Conservation (phyloP, 305 asterid genomes). For the Fraxinus albicans region DNA sequence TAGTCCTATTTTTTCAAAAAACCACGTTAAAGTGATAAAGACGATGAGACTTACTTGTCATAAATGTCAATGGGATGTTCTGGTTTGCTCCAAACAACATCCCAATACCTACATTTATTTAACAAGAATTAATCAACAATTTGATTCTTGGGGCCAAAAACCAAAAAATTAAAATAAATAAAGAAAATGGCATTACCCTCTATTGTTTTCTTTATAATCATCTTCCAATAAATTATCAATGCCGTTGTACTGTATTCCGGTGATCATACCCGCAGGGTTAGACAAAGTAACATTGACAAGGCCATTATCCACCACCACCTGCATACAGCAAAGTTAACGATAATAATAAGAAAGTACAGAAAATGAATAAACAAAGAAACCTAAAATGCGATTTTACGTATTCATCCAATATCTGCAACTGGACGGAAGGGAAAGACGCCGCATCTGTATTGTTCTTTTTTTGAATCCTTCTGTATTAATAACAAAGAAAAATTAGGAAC, state of each 20-base stretch:
- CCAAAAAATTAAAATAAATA: neutral
- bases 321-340: neutral
- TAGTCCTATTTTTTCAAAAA: too few relatives aligned
- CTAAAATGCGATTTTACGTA: conserved; percentile 35
- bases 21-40: neutral
- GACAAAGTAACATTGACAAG: conserved; percentile 57
- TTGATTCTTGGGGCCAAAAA: neutral
- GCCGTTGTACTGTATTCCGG: conserved; percentile 55
- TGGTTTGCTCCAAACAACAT: conserved; percentile 62
- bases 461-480: conserved; percentile 36
- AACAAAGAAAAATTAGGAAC: neutral
- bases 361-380: neutral
- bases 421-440: conserved; percentile 57
- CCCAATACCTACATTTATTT: conserved; percentile 65
- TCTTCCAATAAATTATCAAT: conserved; percentile 59
- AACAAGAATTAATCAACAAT: neutral
- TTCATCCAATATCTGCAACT: conserved; percentile 40
- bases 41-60: conserved; percentile 53
- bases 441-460: conserved; percentile 28
- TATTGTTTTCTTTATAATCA: conserved; percentile 36
- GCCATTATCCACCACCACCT: conserved; percentile 73
- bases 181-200: conserved; percentile 51
- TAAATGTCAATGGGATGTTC: conserved; percentile 26
- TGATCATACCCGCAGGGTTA: conserved; percentile 59
- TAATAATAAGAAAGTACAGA: neutral